These are phyloP conservation scores for Alternaria hordeiaustralica DNA, from an alignment of 2,329 filamentous ascomycete genomes.

Conservation along the genomic window DNA sequence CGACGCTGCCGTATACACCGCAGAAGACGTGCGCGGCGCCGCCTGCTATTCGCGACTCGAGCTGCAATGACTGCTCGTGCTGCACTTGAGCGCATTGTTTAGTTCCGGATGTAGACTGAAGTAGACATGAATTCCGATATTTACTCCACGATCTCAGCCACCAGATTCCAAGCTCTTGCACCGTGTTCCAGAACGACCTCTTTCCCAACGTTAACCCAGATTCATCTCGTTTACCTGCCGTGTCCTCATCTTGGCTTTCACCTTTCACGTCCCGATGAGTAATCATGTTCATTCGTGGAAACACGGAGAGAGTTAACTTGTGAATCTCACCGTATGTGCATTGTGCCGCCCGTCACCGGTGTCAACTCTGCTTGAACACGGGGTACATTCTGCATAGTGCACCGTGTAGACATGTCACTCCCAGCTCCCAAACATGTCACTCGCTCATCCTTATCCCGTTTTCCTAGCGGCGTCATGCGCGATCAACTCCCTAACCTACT, in stretches of 20 bases:
- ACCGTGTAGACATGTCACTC: not conserved
- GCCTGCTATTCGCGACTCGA: conserved; percentile 37
- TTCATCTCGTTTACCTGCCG: no score
- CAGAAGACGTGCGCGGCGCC: conserved; percentile 38
- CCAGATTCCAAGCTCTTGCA: not conserved
- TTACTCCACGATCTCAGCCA: not conserved
- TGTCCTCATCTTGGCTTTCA: no score
- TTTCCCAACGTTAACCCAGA: no score
- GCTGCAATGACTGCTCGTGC: conserved; percentile 47
- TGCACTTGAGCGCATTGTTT: conserved; percentile 22
- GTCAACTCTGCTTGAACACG: not conserved
- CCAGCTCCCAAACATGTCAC: not conserved
- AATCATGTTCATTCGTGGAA: not conserved
- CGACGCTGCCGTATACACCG: conserved; percentile 32
- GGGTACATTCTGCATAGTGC: not conserved
- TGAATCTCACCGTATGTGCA: not conserved
- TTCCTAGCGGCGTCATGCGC: not conserved
- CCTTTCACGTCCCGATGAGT: not conserved
- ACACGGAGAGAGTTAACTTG: not conserved
- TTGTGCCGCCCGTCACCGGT: not conserved
- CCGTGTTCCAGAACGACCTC: not conserved
- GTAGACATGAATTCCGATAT: rapidly evolving
- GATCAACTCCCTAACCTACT: not conserved
- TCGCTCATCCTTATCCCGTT: not conserved
- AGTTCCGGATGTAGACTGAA: not conserved